These are phyloP conservation scores for Pythium sp. DNA, from an alignment of 352 stramenopile species.

Conservation along the genomic window DNA sequence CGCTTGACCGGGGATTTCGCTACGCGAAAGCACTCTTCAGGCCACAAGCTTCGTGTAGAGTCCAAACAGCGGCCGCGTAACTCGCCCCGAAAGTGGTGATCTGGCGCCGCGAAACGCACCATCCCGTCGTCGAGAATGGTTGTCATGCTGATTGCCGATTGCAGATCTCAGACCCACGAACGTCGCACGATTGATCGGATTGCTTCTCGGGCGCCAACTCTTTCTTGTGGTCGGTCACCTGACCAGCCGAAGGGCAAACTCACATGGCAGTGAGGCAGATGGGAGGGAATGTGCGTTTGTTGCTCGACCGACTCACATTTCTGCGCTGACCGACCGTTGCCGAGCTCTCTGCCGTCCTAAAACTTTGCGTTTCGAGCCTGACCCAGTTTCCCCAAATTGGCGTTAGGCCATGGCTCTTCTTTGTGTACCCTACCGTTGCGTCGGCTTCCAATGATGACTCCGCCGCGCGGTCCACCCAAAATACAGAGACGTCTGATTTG, in stretches of 20 bases:
- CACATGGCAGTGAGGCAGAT: too few relatives aligned
- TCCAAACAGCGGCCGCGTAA: conserved; percentile 13
- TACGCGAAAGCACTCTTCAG: conserved; percentile 1
- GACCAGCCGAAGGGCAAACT: too few relatives aligned
- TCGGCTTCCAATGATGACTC: background rate
- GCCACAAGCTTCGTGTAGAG: conserved; percentile 8
- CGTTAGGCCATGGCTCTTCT: background rate
- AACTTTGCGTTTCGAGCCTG: conserved; percentile 1
- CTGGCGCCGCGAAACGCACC: background rate
- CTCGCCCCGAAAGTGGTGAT: background rate
- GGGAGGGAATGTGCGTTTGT: background rate
- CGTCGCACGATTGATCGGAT: too few relatives aligned
- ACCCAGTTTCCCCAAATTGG: background rate
- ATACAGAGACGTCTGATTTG: conserved; percentile 18
- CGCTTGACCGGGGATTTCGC: conserved; percentile 9
- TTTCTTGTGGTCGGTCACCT: background rate
- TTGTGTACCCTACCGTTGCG: background rate
- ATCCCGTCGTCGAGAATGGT: background rate
- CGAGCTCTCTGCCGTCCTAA: background rate
- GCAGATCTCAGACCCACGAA: background rate
- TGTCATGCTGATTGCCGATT: background rate
- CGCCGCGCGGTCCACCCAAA: conserved; percentile 13
- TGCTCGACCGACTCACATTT: conserved; percentile 5
- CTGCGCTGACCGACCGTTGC: background rate
- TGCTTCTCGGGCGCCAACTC: background rate